Conservation (phyloP, 2,329 filamentous ascomycete genomes). For the Fusarium musae region DNA sequence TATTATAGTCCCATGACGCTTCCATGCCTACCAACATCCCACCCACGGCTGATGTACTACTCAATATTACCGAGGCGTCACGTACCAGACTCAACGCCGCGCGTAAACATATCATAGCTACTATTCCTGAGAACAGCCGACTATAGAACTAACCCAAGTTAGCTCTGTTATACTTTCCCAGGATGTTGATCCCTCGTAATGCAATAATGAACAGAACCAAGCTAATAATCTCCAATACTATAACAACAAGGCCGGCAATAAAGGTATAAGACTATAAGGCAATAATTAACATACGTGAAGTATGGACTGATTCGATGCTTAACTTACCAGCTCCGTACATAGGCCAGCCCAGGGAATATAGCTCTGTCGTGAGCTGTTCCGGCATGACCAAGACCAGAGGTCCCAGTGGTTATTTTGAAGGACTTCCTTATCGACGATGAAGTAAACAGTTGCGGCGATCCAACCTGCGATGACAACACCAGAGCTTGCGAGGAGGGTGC, state of each 20-base stretch:
- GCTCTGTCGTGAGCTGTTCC: slow-evolving; percentile 5
- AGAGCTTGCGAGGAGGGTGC: background rate
- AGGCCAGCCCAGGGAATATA: slow-evolving; percentile 1
- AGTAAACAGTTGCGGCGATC: background rate
- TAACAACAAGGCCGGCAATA: background rate
- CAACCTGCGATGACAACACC: background rate
- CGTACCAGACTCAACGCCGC: too few relatives aligned
- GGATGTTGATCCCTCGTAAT: background rate
- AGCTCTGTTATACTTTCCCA: slow-evolving; percentile 12
- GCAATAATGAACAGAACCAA: background rate
- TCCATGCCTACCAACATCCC: too few relatives aligned
- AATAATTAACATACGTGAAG: background rate
- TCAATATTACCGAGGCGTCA: too few relatives aligned
- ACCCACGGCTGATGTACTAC: too few relatives aligned
- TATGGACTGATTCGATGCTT: too few relatives aligned
- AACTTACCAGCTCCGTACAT: slow-evolving; percentile 4
- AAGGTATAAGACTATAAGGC: background rate
- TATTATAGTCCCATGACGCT: too few relatives aligned
- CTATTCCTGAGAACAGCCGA: too few relatives aligned
- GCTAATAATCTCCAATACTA: background rate
- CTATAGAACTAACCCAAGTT: background rate
- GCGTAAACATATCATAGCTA: too few relatives aligned
- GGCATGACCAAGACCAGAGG: slow-evolving; percentile 18
- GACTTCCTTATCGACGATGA: slow-evolving; percentile 7
- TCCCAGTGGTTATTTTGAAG: slow-evolving; percentile 12